phyloP scores from a whole-genome alignment of 2,329 filamentous ascomycete genomes.

The Massarina eburnea region DNA sequence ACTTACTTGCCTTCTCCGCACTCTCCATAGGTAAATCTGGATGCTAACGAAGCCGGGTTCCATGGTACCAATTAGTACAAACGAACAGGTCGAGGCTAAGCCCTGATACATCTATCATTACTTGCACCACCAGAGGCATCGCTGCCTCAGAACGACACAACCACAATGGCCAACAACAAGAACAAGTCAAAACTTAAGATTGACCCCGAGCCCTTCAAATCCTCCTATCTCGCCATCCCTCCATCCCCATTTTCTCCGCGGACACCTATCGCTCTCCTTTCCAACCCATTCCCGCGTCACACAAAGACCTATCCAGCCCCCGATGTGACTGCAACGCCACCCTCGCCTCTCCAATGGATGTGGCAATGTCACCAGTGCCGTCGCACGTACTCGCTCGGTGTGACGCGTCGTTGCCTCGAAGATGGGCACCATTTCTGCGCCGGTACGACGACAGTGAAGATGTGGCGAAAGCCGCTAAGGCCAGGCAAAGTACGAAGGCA shows the following conservation, averaged over 20 bases:
- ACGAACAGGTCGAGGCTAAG: neutral
- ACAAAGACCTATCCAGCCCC: constrained; percentile 9
- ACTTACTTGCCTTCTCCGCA: neutral
- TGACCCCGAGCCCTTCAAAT: constrained; percentile 44
- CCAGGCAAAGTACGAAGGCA: constrained; percentile 27
- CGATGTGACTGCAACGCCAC: constrained; percentile 22
- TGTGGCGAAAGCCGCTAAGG: constrained; percentile 22
- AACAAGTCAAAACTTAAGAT: constrained; percentile 26
- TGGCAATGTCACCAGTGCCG: constrained; percentile 58
- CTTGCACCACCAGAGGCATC: neutral
- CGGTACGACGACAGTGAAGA: constrained; percentile 45
- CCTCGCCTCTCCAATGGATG: constrained; percentile 48
- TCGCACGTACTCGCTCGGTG: constrained; percentile 50
- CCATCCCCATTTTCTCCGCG: constrained; percentile 48
- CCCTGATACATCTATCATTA: too few relatives aligned
- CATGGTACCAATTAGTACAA: neutral
- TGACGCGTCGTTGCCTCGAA: constrained; percentile 55
- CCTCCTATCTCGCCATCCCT: constrained; percentile 48
- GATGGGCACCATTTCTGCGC: constrained; percentile 59
- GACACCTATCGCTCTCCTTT: constrained; percentile 23
- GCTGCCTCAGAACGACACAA: neutral
- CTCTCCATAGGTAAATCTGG: neutral
- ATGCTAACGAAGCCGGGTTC: constrained; percentile 4
- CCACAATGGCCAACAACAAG: constrained; percentile 8
- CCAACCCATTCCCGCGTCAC: constrained; percentile 11